phyloP scores from a whole-genome alignment of 768 basidiomycete genomes.

The Serpula lacrymans region DNA sequence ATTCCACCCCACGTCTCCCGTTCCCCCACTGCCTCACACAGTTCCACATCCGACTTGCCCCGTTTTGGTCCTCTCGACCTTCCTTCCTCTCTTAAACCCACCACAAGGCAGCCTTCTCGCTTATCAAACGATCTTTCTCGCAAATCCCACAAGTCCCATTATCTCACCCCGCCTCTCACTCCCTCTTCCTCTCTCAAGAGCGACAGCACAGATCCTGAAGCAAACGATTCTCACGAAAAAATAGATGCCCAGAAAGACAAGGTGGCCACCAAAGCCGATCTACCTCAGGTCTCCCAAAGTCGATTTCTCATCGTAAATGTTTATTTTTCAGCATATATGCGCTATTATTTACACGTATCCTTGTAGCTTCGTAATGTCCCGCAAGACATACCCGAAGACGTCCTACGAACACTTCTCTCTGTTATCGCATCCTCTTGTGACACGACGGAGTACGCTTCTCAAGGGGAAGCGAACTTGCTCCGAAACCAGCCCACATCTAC shows the following conservation, averaged over 20 bases:
- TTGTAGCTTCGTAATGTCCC: slow-evolving; percentile 41
- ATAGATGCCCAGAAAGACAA: slow-evolving; percentile 17
- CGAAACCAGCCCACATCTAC: no score
- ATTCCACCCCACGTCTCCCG: slow-evolving; percentile 33
- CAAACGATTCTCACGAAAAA: slow-evolving; percentile 17
- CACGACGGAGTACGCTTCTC: slow-evolving; percentile 6
- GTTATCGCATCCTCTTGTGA: slow-evolving; percentile 18
- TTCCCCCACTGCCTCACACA: no score
- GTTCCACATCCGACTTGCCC: no score
- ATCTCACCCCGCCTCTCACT: slow-evolving; percentile 69
- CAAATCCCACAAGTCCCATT: slow-evolving; percentile 24
- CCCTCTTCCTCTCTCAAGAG: slow-evolving; percentile 55
- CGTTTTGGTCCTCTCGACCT: no score
- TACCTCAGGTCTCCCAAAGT: slow-evolving; percentile 17
- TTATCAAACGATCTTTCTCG: slow-evolving; percentile 13
- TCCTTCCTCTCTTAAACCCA: slow-evolving; percentile 13
- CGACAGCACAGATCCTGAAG: slow-evolving; percentile 32
- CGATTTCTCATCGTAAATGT: slow-evolving; percentile 30
- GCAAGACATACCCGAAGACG: slow-evolving; percentile 24
- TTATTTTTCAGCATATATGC: not conserved
- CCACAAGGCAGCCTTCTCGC: slow-evolving; percentile 15
- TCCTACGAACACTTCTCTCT: slow-evolving; percentile 27
- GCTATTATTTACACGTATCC: slow-evolving; percentile 13
- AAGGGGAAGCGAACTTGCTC: no score
- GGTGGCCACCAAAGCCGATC: slow-evolving; percentile 17